phyloP scores from a whole-genome alignment of 495 filamentous ascomycete species.

The Pseudevernia furfuracea region DNA sequence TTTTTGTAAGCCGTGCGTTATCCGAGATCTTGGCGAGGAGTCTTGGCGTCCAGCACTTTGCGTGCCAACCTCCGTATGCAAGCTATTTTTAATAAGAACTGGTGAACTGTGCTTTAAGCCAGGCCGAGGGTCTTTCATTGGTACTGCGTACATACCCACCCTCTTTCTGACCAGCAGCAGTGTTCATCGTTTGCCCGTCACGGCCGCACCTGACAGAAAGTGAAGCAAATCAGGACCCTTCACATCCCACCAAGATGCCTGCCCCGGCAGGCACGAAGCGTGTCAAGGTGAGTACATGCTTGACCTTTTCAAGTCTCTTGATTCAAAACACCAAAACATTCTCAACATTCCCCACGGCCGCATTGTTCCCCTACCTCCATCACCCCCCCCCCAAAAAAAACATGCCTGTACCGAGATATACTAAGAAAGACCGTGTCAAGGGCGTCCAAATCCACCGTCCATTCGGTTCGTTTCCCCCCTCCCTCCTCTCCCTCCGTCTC shows the following conservation, averaged over 20 bases:
- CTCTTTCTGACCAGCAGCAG: not conserved
- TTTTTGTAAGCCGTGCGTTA: no score
- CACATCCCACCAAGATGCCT: slow-evolving; percentile 37
- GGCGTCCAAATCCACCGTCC: slow-evolving; percentile 68
- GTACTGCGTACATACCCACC: not conserved
- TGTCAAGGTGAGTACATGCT: slow-evolving; percentile 38
- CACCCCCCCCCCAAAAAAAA: no score
- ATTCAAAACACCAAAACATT: not conserved
- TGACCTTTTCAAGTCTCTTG: not conserved
- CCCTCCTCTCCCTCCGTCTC: slow-evolving; percentile 8
- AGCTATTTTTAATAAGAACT: no score
- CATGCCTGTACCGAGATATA: slow-evolving; percentile 11
- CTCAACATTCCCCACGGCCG: not conserved
- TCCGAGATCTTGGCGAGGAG: no score
- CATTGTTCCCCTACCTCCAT: not conserved
- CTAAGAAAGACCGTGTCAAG: slow-evolving; percentile 42
- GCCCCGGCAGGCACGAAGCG: slow-evolving; percentile 50
- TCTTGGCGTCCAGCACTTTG: no score
- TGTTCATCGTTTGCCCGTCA: not conserved
- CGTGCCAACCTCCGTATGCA: no score
- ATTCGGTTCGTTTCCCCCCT: slow-evolving; percentile 43
- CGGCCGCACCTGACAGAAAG: not conserved
- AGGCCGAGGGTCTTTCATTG: not conserved
- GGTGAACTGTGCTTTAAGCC: no score
- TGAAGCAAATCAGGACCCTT: no score